Evolutionary conservation across 2,329 filamentous ascomycete species (phyloP), one percentile per base, ranked within the genome.

Genomic region (Hypoxylon sp.): DNA sequence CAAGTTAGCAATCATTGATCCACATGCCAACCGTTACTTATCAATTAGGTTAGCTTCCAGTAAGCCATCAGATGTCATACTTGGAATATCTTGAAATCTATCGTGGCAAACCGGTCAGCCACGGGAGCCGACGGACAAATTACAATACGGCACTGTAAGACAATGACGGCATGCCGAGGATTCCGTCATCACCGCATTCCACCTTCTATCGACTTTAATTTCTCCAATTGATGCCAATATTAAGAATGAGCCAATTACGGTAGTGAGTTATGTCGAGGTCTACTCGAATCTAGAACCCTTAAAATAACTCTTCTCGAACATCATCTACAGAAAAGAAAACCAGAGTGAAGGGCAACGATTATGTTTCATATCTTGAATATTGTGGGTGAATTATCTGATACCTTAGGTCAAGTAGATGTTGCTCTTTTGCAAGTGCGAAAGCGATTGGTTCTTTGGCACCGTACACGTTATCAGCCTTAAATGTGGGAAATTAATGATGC

Each of bases 401-500:
- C n/a, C n/a, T n/a, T n/a, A n/a, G n/a, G n/a, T 38, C 13, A 38
- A 38, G 13, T 38, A 14, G 13, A n/a, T 4, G 3, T 38, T 17
- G n/a, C n/a, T 19, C n/a, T 34, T 23, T 4, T 9, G 28, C 28
- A 25, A 43, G n/a, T 30, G 17, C 13, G n/a, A 55, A 48, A 43
- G 34, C 50, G 11, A 50, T 25, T n/a, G n/a, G 17, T 9, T n/a
- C 25, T 4, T 23, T 34, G 11, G 17, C n/a, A n/a, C n/a, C n/a
- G n/a, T 45, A 23, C 10, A 17, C 17, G 7, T 17, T 30, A 48
- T 48, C 46, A 58, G 52, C 59, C 55, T 49, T 60, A 59, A 55
- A 52, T 28, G 32, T 48, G 65, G 66, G 59, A 65, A 58, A 63
- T 65, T 60, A 62, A 38, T 13, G 48, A 68, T 65, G 65, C 58